Conservation (phyloP, 1,284 basidiomycete species). For the Heterobasidion parviporum region DNA sequence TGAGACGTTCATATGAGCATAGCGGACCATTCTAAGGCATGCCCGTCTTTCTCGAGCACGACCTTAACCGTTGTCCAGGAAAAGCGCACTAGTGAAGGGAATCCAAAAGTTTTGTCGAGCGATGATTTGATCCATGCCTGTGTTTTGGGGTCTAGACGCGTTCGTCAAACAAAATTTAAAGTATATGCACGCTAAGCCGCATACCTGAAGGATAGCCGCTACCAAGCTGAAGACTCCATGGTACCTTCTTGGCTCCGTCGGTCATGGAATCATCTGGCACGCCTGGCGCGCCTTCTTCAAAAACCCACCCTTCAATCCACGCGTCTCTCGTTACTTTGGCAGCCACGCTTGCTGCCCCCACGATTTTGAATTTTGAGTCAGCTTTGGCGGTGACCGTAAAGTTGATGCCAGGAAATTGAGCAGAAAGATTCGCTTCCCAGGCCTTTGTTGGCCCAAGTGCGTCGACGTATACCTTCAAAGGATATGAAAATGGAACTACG, state of each 20-base stretch:
- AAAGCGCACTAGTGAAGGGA: conserved; percentile 86
- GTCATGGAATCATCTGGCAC: not conserved
- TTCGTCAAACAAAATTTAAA: conserved; percentile 9
- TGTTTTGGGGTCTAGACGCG: conserved; percentile 78
- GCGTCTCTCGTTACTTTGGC: conserved; percentile 95
- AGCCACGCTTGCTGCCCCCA: conserved; percentile 92
- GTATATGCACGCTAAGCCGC: not conserved
- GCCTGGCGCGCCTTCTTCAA: conserved; percentile 42
- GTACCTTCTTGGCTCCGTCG: conserved; percentile 7
- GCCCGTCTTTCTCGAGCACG: conserved; percentile 73
- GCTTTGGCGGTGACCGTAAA: conserved; percentile 93
- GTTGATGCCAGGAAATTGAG: conserved; percentile 71
- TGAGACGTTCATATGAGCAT: not conserved
- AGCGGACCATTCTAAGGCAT: conserved; percentile 72
- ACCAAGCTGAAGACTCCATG: conserved; percentile 45
- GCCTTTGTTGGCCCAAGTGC: conserved; percentile 85
- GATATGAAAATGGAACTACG: not conserved
- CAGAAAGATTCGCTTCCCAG: conserved; percentile 77
- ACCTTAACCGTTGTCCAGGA: conserved; percentile 95
- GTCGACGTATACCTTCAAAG: conserved; percentile 82
- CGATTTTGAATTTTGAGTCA: conserved; percentile 93
- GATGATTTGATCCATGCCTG: conserved; percentile 77
- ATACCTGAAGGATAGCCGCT: conserved; percentile 87
- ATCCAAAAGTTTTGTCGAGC: conserved; percentile 89
- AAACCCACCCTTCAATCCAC: conserved; percentile 82